phyloP scores from a whole-genome alignment of 2,329 filamentous ascomycete genomes.

The Xylariomycetidae sp. region DNA sequence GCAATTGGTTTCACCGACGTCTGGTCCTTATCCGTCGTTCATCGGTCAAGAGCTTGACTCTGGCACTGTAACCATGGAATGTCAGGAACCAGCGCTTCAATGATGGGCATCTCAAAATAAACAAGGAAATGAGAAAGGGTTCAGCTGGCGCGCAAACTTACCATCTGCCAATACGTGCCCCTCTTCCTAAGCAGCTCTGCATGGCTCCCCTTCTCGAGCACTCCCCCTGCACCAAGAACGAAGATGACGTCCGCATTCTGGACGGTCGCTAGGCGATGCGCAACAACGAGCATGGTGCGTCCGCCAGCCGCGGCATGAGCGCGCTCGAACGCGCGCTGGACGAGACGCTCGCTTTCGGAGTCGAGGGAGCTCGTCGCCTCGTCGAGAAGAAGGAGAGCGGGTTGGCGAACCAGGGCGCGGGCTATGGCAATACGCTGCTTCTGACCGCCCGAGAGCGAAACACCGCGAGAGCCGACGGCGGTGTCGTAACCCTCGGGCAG shows the following conservation, averaged over 20 bases:
- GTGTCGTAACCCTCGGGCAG: constrained; percentile 65
- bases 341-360: constrained; percentile 48
- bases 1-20: no score
- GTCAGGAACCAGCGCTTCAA: constrained; percentile 3
- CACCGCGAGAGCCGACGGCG: constrained; percentile 59
- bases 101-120: background rate
- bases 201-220: constrained; percentile 50
- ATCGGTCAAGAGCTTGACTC: constrained; percentile 52
- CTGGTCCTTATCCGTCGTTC: no score
- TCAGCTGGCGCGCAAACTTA: no score
- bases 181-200: constrained; percentile 42
- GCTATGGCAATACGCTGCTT: constrained; percentile 67
- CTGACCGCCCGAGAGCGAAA: constrained; percentile 64
- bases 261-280: constrained; percentile 70
- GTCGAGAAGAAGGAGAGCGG: constrained; percentile 61
- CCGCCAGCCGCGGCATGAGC: constrained; percentile 40
- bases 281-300: constrained; percentile 67
- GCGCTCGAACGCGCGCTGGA: constrained; percentile 62
- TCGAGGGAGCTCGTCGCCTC: constrained; percentile 69
- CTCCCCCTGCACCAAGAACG: constrained; percentile 62
- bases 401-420: constrained; percentile 60
- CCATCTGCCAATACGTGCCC: constrained; percentile 54
- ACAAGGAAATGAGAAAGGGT: constrained; percentile 1
- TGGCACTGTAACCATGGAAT: constrained; percentile 45
- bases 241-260: constrained; percentile 77